Conservation (phyloP, 176 grass and related monocot species). For the Canna indica region DNA sequence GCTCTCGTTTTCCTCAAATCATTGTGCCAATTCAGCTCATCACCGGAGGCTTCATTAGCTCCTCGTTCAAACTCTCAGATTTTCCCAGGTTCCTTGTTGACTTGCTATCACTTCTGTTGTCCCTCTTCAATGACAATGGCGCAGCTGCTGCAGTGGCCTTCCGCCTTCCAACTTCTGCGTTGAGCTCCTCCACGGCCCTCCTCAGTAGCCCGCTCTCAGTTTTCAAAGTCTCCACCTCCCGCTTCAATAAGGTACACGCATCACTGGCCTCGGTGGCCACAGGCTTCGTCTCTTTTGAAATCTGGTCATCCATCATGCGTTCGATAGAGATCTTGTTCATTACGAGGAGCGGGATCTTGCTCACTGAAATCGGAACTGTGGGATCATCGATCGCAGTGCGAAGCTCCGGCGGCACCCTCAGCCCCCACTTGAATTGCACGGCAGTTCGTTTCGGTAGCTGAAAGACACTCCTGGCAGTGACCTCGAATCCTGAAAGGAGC, state of each 20-base stretch:
- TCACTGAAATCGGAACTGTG: constrained; percentile 24
- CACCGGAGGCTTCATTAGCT: neutral
- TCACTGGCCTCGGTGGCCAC: neutral
- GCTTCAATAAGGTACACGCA: neutral
- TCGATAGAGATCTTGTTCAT: constrained; percentile 83
- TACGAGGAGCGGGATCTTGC: constrained; percentile 67
- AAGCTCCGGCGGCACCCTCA: constrained; percentile 53
- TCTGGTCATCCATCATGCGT: constrained; percentile 17
- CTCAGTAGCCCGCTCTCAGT: neutral
- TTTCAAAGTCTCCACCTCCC: neutral
- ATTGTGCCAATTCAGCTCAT: neutral
- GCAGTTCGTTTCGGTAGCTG: constrained; percentile 46
- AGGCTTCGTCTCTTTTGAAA: neutral
- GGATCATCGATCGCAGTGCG: constrained; percentile 14
- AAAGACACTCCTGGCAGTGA: constrained; percentile 60
- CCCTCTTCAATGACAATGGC: neutral
- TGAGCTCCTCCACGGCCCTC: constrained; percentile 7
- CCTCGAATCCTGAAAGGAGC: constrained; percentile 51
- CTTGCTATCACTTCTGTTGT: neutral
- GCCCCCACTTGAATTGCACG: constrained; percentile 65
- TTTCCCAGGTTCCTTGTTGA: neutral
- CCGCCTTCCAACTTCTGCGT: neutral
- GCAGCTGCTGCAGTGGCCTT: neutral
- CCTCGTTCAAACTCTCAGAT: neutral
- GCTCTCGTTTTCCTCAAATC: neutral